Evolutionary conservation across 257 asterid genomes (phyloP), one percentile per base, ranked within the genome.

Genomic region (Solanum acaule): DNA sequence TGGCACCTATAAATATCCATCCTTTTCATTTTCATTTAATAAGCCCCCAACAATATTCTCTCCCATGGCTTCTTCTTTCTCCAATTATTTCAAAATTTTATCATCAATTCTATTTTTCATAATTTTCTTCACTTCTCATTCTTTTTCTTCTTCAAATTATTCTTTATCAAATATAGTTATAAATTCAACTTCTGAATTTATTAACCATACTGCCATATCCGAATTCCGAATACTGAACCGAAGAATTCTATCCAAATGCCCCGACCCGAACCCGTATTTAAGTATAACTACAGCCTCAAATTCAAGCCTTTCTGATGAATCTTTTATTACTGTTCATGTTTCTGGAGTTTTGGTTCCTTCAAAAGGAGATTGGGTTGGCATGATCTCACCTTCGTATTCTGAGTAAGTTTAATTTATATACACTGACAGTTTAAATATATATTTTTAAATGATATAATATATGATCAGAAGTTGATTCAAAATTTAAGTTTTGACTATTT

Each of bases 311-410:
- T 73, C 92, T 2, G 93, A 94, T 44, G 98, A 95, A 13, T 93
- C 72, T 40, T 90, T 79, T 84, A 88, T 96, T 1, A 89, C 89
- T 1, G 98, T 96, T 27, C 91, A 91, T 15, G 25, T 96, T 70
- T 89, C 90, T 37, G 99, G 99, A 59, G 91, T 95, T 22, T 29
- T 90, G 70, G 13, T 23, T 49, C 98, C 98, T 14, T 90, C 95
- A 2, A 18, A 35, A 2, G 4, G n/a, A 6, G 90, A 94, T 84
- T 96, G 99, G 99, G 95, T 96, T 83, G 99, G 91, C 86, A 93
- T 96, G 98, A 90, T 96, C 88, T 94, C 99, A 0, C 98, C 99
- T 82, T 91, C 99, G 34, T 92, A 95, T 90, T 73, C 95, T 10
- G 71, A 88, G 99, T 96, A 92, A 71, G 93, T 31, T 27, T 8